Evolutionary conservation across 2,329 filamentous ascomycete species (phyloP), one percentile per base, ranked within the genome.

Genomic region (Xylogone sp.): DNA sequence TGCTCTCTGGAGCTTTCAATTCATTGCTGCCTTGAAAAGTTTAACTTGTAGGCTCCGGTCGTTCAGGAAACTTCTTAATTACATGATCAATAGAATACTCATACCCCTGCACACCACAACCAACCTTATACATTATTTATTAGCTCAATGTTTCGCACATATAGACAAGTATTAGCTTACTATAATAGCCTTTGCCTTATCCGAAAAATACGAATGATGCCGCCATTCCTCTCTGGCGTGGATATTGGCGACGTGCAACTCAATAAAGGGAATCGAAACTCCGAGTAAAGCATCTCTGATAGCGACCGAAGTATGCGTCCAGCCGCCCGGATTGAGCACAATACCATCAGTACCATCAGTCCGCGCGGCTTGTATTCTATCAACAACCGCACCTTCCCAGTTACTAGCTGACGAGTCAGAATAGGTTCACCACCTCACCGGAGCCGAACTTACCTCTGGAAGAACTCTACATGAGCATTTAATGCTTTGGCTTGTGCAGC

Each of bases 231-330:
- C 87, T 3, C 87, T 68, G 20, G 81, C 78, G 65, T 91, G 86
- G 1, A 90, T 78, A 64, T 90, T 90, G 49, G 76, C 83, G 24
- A 90, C 77, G 63, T 90, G 87, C 19, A 89, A 66, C 69, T 91
- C 87, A 42, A 90, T 72, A 59, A 90, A 90, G 0, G 87, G 87
- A 20, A 89, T 80, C 2, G 73, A 75, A 0, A 88, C 82, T 3
- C 81, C 84, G 0, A 83, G 66, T 19, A 91, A 69, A 0, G 87
- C 86, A 65, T 90, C 87, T 12, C 87, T 75, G 51, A 90, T 75
- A 1, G 83, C 85, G 0, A 91, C 83, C 62, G 82, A 86, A 1
- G 86, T 90, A 67, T 91, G 87, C 0, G 87, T 90, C 60, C 82
- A 82, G 0, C 78, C 87, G 3, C 82, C 87, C 0, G 86, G 82